phyloP scores from a whole-genome alignment of 2,329 filamentous ascomycete species.

The Aspergillus caelatus region DNA sequence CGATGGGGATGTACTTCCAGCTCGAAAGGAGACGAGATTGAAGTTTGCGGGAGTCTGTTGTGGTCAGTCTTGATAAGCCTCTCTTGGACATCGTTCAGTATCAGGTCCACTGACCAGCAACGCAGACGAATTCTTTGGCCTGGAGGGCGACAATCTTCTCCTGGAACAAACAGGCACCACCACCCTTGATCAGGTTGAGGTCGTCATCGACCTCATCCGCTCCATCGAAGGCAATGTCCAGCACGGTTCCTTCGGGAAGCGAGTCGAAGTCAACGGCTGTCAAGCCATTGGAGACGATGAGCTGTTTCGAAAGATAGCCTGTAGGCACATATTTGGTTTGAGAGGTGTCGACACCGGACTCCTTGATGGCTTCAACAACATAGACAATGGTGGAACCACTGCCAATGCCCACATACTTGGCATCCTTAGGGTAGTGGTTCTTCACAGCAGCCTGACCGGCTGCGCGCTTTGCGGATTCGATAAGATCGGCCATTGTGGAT shows the following conservation, averaged over 20 bases:
- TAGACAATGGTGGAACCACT: slow-evolving; percentile 69
- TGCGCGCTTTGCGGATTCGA: slow-evolving; percentile 63
- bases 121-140: slow-evolving; percentile 82
- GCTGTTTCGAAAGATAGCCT: slow-evolving; percentile 83
- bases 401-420: slow-evolving; percentile 65
- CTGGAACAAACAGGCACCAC: slow-evolving; percentile 95
- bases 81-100: background rate
- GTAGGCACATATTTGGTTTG: slow-evolving; percentile 87
- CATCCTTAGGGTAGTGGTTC: slow-evolving; percentile 62
- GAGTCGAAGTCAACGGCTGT: slow-evolving; percentile 77
- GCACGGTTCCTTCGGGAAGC: slow-evolving; percentile 63
- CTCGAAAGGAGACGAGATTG: slow-evolving; percentile 71
- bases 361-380: slow-evolving; percentile 66
- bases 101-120: slow-evolving; percentile 64
- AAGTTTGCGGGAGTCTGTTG: slow-evolving; percentile 82
- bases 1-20: slow-evolving; percentile 89
- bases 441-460: slow-evolving; percentile 61
- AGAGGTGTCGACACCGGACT: slow-evolving; percentile 47
- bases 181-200: slow-evolving; percentile 96
- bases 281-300: slow-evolving; percentile 79
- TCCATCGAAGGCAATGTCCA: slow-evolving; percentile 94
- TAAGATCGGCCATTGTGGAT: slow-evolving; percentile 37
- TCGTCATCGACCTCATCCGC: slow-evolving; percentile 96
- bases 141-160: slow-evolving; percentile 92
- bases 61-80: background rate